Evolutionary conservation across 192 early-diverging fungal species (phyloP).

Genomic region (Jimgerdemannia flammicorona): DNA sequence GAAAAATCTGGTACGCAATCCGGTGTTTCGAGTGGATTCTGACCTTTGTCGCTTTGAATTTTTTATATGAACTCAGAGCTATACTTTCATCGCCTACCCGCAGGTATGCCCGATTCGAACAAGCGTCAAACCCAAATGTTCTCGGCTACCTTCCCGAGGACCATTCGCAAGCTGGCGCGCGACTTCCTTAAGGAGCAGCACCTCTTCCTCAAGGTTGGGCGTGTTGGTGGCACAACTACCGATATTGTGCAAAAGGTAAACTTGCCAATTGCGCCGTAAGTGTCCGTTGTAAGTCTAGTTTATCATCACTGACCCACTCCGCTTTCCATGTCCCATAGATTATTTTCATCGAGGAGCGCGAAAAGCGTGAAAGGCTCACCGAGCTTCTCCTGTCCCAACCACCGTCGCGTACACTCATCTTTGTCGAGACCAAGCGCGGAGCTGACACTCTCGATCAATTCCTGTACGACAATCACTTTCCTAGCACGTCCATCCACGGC

Average conservation of each 20-base stretch:
- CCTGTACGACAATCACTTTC: constrained; percentile 65
- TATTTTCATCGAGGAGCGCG: constrained; percentile 55
- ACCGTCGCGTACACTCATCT: constrained; percentile 71
- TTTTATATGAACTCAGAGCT: not conserved
- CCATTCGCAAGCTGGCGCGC: constrained; percentile 87
- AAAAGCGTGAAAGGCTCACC: constrained; percentile 49
- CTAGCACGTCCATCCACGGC: constrained; percentile 82
- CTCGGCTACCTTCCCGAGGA: constrained; percentile 93
- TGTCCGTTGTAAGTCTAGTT: too few species aligned
- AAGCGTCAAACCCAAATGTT: constrained; percentile 93
- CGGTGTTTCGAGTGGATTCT: not conserved
- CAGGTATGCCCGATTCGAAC: constrained; percentile 13
- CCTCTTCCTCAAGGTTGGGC: constrained; percentile 82
- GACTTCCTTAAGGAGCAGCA: constrained; percentile 83
- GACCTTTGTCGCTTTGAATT: not conserved
- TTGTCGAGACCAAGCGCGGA: constrained; percentile 78
- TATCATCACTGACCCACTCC: too few species aligned
- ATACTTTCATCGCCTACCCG: not conserved
- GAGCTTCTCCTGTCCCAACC: constrained; percentile 42
- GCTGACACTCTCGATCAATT: constrained; percentile 83
- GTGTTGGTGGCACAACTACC: constrained; percentile 86
- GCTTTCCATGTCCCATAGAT: constrained; percentile 32
- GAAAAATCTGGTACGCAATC: constrained; percentile 26
- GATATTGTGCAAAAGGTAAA: constrained; percentile 82
- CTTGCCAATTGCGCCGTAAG: constrained; percentile 8